Evolutionary conservation across 352 stramenopile genomes (phyloP).

Genomic region (Pythium brassicae): DNA sequence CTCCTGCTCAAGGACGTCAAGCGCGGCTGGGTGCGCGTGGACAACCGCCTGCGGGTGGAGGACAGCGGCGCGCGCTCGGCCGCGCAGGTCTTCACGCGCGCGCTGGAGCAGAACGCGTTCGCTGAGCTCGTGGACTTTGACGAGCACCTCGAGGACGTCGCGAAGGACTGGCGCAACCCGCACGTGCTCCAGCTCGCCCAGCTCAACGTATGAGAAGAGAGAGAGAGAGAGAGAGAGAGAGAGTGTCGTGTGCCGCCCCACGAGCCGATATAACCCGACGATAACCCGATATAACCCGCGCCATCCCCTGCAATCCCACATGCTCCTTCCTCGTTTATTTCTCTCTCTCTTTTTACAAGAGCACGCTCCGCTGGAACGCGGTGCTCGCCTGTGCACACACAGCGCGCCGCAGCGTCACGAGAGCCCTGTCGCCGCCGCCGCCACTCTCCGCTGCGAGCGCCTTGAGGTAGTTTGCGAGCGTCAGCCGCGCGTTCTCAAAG

Average conservation of each 20-base stretch:
- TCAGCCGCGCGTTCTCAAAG: slow-evolving; percentile 50
- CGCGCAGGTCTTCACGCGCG: slow-evolving; percentile 38
- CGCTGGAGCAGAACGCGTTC: slow-evolving; percentile 44
- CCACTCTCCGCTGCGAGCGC: slow-evolving; percentile 18
- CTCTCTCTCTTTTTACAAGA: too few relatives aligned
- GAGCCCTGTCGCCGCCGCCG: background rate
- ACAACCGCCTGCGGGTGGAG: slow-evolving; percentile 54
- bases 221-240: too few relatives aligned
- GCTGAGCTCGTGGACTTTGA: slow-evolving; percentile 66
- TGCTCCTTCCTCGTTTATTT: background rate
- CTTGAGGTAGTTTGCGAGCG: slow-evolving; percentile 51
- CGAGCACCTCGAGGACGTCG: slow-evolving; percentile 67
- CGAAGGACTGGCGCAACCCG: slow-evolving; percentile 75
- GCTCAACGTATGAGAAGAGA: slow-evolving; percentile 57
- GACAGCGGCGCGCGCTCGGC: slow-evolving; percentile 27
- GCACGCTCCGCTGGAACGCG: slow-evolving; percentile 22
- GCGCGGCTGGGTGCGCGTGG: slow-evolving; percentile 62
- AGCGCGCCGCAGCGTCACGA: slow-evolving; percentile 15
- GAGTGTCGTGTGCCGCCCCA: too few relatives aligned
- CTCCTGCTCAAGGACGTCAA: slow-evolving; percentile 81
- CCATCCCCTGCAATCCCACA: background rate
- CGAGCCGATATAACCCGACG: too few relatives aligned
- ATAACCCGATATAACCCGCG: too few relatives aligned
- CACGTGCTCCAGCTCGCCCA: slow-evolving; percentile 63
- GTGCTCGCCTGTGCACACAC: slow-evolving; percentile 24